Base-by-base conservation (phyloP, 352 stramenopile genomes). In the Thraustochytrium striatum region DNA sequence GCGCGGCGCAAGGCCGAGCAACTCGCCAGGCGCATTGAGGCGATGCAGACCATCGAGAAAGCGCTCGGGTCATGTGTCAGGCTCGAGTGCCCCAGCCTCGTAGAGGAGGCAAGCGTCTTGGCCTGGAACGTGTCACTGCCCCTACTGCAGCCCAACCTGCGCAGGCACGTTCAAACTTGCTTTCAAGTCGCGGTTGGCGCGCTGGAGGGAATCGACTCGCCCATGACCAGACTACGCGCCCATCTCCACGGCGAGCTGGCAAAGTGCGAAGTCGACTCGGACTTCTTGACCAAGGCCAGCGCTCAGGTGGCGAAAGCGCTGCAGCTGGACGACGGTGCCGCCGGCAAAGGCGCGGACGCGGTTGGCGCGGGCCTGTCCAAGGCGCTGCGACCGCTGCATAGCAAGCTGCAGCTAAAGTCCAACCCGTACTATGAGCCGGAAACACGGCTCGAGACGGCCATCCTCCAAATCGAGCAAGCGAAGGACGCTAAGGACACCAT, bases 281-380 rank as follows among this genome's bases (percentile, higher is more conserved):
- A 96, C 58, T 95, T 94, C 69, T 78, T 95, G 7, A 85, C 82
- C n/a, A 95, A 95, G 58, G 91, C 91, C 0, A 85, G 87, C 32
- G 61, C 79, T 2, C 89, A 90, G 39, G 65, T 85, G 16, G 69
- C 59, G 8, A 85, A 86, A 65, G 79, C 81, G n/a, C 41, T 83
- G 41, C 38, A 70, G 5, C 78, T 80, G 25, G 82, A 85, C 25
- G 72, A 33, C 21, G 59, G 28, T 52, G 9, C 21, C 36, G 21
- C 19, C 21, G 38, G 33, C 5, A 30, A 36, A 13, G 32, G 7
- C 11, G 9, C 7, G n/a, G 9, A 2, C 9, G 25, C 13, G n/a
- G 9, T 30, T 8, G 59, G 53, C 11, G 79, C 28, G 57, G 65
- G 55, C 81, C 62, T 94, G 25, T 89, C 95, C 69, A 82, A 89